Base-by-base conservation (phyloP, 805 yeast species). In the Cyberlindnera veronae region DNA sequence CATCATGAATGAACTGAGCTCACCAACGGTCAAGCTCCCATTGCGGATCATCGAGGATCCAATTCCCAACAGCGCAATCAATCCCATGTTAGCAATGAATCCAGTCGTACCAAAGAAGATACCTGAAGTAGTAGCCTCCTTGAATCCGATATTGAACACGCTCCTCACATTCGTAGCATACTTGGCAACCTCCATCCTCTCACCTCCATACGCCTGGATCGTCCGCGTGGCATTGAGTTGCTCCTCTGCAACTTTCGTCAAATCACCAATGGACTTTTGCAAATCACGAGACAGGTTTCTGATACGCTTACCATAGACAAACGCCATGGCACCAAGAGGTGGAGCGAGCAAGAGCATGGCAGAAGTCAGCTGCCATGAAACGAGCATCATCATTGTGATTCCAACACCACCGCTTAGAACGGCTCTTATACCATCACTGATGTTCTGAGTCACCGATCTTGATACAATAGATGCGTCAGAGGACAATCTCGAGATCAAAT, bases 171-270 rank as follows among this genome's bases (percentile, higher is more conserved):
- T 87, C 10, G 68, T 63, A 42, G 88, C 81, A 62, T 85, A 91
- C 36, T 80, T 79, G 19, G 76, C 77, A 24, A 91, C 81, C 54
- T 89, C 96, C 36, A 72, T 68, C 32, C 71, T 69, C 61, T 91
- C 97, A 41, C 93, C 93, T 23, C 88, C 88, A 63, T 89, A 91
- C 18, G 93, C 76, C 62, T 91, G 97, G 37, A 95, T 89, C 0
- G 96, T 89, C 52, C 77, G 79, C 18, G 89, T 74, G 22, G 93
- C 93, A 50, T 79, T 81, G 47, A 91, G 74, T 50, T 93, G 90
- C 54, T 91, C 97, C 55, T 91, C 98, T 7, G 95, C 81, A 10
- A 86, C 95, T 57, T 88, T 87, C 1, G 97, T 87, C 55, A 93
- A 69, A 7, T 73, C 75, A 32, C 98, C 98, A 40, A 91, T 72